Conservation (phyloP, 139 green algal genomes). For the Haematococcus sp. region DNA sequence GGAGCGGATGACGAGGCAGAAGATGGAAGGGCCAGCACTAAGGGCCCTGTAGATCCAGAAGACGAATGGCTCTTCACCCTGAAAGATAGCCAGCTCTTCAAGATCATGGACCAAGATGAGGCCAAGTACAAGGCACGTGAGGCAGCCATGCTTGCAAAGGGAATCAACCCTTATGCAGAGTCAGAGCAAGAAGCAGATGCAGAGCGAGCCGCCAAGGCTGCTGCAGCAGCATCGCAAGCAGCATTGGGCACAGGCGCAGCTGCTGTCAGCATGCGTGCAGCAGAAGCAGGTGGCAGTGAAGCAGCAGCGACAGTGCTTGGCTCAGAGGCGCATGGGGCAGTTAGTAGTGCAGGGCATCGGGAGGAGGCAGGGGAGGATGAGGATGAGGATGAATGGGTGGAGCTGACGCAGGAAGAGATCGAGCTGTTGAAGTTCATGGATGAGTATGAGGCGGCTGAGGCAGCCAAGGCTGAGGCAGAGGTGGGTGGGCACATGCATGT, state of each 20-base stretch:
- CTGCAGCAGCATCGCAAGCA: background rate
- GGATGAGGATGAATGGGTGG: constrained; percentile 26
- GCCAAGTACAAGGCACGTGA: background rate
- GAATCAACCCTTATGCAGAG: background rate
- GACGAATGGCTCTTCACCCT: background rate
- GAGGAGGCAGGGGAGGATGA: background rate
- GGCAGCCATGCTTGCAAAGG: background rate
- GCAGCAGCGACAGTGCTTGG: background rate
- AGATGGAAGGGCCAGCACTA: background rate
- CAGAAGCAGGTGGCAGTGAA: background rate
- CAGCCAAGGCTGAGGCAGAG: background rate
- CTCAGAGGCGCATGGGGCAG: background rate
- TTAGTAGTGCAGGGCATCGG: background rate
- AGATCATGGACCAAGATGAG: background rate
- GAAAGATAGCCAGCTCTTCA: constrained; percentile 1
- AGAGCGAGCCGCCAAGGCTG: background rate
- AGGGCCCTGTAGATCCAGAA: background rate
- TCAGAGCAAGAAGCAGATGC: background rate
- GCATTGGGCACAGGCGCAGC: background rate
- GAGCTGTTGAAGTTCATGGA: constrained; percentile 55
- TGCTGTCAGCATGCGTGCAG: constrained; percentile 2
- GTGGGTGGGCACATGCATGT: too few relatives aligned
- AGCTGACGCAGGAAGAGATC: constrained; percentile 24
- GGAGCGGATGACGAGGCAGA: constrained; percentile 7
- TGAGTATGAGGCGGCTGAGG: constrained; percentile 33